These are phyloP conservation scores for Sinapis alba DNA, from an alignment of 441 rosid species.

Conservation along the genomic window DNA sequence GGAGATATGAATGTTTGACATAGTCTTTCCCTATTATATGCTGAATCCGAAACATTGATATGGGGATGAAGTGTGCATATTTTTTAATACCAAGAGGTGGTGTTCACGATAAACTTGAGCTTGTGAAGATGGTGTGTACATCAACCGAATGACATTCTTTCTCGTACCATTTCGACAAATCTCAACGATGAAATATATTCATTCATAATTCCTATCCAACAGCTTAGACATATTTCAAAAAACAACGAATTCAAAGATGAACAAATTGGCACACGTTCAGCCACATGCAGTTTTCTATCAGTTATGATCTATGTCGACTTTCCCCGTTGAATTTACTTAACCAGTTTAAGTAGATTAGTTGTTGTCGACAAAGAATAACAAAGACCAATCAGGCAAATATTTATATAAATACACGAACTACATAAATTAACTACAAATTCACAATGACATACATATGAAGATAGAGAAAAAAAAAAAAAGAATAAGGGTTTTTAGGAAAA, in stretches of 20 bases:
- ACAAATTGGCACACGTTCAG: neutral
- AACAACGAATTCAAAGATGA: neutral
- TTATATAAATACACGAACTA: slow-evolving; percentile 21
- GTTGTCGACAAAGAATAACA: neutral
- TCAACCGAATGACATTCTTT: neutral
- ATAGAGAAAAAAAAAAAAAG: neutral
- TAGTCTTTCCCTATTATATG: too few species aligned
- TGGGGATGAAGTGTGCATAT: too few species aligned
- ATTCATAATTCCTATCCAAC: neutral
- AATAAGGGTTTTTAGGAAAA: slow-evolving; percentile 6
- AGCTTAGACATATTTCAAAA: neutral
- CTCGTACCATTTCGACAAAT: neutral
- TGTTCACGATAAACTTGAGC: neutral
- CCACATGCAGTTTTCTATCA: neutral
- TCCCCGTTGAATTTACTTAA: neutral
- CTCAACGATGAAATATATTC: neutral
- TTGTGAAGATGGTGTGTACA: neutral
- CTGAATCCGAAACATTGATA: too few species aligned
- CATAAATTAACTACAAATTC: slow-evolving; percentile 22
- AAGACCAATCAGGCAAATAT: neutral
- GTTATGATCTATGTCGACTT: neutral
- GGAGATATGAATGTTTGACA: too few species aligned
- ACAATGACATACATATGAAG: slow-evolving; percentile 24
- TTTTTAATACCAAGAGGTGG: neutral
- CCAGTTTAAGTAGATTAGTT: neutral